Percentiles rank a stretch among this genome's conserved stretches.
These are phyloP conservation scores for Thielaviopsis punctulata DNA, from an alignment of 2,329 filamentous ascomycete genomes.

Conservation along the genomic window DNA sequence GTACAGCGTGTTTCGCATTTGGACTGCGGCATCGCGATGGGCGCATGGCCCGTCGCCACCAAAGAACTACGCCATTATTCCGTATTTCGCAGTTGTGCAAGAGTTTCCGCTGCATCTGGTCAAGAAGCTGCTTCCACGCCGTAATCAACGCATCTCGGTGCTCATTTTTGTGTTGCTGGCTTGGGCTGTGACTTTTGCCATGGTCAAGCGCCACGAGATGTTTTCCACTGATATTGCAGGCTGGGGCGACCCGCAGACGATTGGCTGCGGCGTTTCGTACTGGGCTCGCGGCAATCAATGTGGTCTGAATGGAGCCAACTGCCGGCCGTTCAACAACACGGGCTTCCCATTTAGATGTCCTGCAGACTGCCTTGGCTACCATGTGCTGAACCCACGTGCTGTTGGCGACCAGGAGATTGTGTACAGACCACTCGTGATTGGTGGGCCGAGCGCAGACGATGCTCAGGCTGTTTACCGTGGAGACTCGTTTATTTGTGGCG, in stretches of 20 bases:
- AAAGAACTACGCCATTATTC: constrained; percentile 33
- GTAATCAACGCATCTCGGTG: constrained; percentile 39
- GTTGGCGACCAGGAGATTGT: constrained; percentile 52
- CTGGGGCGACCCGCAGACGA: constrained; percentile 46
- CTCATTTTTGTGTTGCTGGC: constrained; percentile 41
- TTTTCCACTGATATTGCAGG: constrained; percentile 43
- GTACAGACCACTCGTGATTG: constrained; percentile 49
- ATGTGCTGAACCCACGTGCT: constrained; percentile 54
- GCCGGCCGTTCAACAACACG: constrained; percentile 55
- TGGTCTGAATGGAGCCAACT: constrained; percentile 56
- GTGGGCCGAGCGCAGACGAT: constrained; percentile 36
- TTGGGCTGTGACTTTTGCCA: constrained; percentile 53
- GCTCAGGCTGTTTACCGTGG: constrained; percentile 55
- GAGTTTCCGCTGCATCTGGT: constrained; percentile 46
- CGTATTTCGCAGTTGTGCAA: constrained; percentile 49
- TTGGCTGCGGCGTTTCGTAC: constrained; percentile 51
- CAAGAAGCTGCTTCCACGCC: constrained; percentile 42
- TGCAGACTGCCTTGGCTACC: constrained; percentile 48
- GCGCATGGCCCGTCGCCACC: constrained; percentile 38
- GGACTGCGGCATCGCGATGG: constrained; percentile 30
- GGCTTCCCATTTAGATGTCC: constrained; percentile 61
- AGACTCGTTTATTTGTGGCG: constrained; percentile 73
- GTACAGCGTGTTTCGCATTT: constrained; percentile 32
- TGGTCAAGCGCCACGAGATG: constrained; percentile 49
- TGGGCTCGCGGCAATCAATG: constrained; percentile 57